Evolutionary conservation across 78 protist species (phyloP).

Genomic region (Guillardia theta): DNA sequence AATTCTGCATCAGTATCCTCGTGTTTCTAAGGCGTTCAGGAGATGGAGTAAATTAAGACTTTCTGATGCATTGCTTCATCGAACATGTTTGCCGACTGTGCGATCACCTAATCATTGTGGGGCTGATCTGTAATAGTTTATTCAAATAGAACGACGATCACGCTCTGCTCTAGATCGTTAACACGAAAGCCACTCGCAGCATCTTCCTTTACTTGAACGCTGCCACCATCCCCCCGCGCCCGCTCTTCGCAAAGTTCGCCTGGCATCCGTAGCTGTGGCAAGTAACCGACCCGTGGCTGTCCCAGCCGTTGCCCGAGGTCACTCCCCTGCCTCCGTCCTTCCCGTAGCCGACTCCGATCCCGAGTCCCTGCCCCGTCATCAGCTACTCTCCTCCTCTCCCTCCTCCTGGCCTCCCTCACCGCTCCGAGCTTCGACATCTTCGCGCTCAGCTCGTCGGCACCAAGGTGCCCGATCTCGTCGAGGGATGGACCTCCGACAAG

Average conservation of each 20-base stretch:
- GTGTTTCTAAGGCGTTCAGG: too few species aligned
- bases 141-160: too few species aligned
- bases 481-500: neutral
- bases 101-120: too few species aligned
- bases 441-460: neutral
- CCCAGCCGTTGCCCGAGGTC: neutral
- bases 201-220: too few species aligned
- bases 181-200: too few species aligned
- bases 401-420: neutral
- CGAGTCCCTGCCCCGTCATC: neutral
- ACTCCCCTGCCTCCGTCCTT: neutral
- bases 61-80: too few species aligned
- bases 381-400: neutral
- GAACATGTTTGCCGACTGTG: too few species aligned
- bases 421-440: neutral
- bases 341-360: neutral
- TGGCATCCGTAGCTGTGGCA: constrained; percentile 5
- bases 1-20: too few species aligned
- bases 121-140: too few species aligned
- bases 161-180: too few species aligned
- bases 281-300: neutral
- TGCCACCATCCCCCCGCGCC: too few species aligned
- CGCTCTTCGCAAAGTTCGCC: neutral
- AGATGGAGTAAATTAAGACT: too few species aligned
- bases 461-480: neutral